These are phyloP conservation scores for Schwanniomyces occidentalis DNA, from an alignment of 805 yeast species.

Conservation along the genomic window DNA sequence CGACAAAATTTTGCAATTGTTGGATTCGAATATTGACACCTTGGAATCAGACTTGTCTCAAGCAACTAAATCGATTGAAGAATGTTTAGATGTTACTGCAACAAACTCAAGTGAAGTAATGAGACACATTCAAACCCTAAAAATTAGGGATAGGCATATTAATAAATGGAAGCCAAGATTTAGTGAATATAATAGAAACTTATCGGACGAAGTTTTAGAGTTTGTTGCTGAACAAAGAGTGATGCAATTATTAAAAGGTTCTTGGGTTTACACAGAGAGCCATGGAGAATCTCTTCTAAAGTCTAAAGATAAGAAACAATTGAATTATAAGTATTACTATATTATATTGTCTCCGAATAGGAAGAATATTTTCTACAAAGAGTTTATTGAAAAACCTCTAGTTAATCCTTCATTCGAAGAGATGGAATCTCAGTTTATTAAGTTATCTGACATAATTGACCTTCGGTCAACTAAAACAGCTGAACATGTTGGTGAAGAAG, in stretches of 20 bases:
- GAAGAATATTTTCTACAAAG: slow-evolving; percentile 59
- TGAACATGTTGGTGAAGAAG: slow-evolving; percentile 37
- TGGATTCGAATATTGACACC: slow-evolving; percentile 30
- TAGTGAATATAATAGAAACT: slow-evolving; percentile 47
- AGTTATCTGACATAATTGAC: slow-evolving; percentile 49
- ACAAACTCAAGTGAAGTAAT: slow-evolving; percentile 46
- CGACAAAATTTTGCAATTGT: slow-evolving; percentile 47
- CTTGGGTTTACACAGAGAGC: slow-evolving; percentile 73
- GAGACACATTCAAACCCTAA: slow-evolving; percentile 54
- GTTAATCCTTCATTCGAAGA: slow-evolving; percentile 57
- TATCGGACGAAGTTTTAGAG: slow-evolving; percentile 59
- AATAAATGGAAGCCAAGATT: slow-evolving; percentile 48
- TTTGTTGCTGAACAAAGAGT: slow-evolving; percentile 78
- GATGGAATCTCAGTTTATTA: slow-evolving; percentile 53
- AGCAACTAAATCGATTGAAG: slow-evolving; percentile 37
- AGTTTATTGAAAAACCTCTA: slow-evolving; percentile 48
- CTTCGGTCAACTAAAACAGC: slow-evolving; percentile 54
- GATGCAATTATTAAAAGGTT: slow-evolving; percentile 68
- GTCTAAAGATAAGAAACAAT: slow-evolving; percentile 14
- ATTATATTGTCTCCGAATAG: slow-evolving; percentile 68
- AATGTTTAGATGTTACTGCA: slow-evolving; percentile 44
- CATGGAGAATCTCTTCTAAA: slow-evolving; percentile 40
- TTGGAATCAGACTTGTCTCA: slow-evolving; percentile 27
- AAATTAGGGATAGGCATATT: slow-evolving; percentile 36
- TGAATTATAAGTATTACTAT: slow-evolving; percentile 46